A percentile compares a stretch with the other conserved stretches of the same genome.
Evolutionary conservation across 2,329 filamentous ascomycete genomes (phyloP).

Genomic region (Aspergillus puulaauensis): DNA sequence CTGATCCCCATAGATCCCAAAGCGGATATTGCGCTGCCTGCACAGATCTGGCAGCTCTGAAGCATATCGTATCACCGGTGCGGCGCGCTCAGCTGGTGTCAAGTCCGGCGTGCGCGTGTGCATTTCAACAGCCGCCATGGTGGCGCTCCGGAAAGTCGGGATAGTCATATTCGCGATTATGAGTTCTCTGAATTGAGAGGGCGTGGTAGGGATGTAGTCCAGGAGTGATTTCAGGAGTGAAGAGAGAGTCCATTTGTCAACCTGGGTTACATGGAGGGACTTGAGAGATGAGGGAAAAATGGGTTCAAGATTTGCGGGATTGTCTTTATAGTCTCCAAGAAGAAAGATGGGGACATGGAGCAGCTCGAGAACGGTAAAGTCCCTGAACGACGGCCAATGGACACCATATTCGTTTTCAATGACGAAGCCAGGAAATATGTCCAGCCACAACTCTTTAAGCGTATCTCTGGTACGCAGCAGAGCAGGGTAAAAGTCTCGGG

Average conservation of each 20-base stretch:
- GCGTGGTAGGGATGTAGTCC: not conserved
- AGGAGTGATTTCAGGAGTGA: not conserved
- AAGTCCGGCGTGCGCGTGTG: not conserved
- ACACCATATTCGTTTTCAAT: not conserved
- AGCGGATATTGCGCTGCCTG: too few species aligned
- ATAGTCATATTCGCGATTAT: too few species aligned
- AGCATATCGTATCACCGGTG: not conserved
- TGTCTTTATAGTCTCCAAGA: not conserved
- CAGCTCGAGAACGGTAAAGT: not conserved
- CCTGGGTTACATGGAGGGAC: not conserved
- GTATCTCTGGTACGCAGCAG: too few species aligned
- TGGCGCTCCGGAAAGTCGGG: not conserved
- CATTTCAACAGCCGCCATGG: not conserved
- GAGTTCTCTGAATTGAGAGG: not conserved
- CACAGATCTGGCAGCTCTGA: not conserved
- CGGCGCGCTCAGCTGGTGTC: not conserved
- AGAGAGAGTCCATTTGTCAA: not conserved
- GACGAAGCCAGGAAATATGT: not conserved
- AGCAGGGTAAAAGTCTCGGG: too few species aligned
- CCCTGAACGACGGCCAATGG: not conserved
- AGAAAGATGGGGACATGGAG: not conserved
- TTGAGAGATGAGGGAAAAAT: not conserved
- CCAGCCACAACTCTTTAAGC: too few species aligned
- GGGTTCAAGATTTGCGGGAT: not conserved
- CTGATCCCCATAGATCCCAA: not conserved